Conservation (phyloP, 768 basidiomycete species). For the Xanthoconium stramineum region DNA sequence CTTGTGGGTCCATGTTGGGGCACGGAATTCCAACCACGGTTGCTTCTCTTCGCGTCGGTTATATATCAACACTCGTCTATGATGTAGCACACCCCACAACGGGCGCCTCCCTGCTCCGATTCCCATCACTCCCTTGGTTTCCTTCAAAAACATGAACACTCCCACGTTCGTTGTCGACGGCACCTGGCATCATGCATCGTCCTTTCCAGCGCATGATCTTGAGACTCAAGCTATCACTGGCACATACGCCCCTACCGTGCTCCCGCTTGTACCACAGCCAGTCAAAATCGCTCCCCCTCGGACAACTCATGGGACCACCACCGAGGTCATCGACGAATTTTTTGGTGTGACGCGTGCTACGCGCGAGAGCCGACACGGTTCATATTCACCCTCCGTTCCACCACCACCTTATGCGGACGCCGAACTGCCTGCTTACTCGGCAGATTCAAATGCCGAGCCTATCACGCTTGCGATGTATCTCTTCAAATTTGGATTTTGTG, state of each 20-base stretch:
- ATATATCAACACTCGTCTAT: background rate
- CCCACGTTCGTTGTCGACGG: constrained; percentile 9
- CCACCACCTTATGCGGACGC: constrained; percentile 31
- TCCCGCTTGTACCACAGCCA: constrained; percentile 8
- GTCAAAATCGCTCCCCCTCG: background rate
- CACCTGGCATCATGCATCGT: constrained; percentile 13
- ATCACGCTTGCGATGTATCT: constrained; percentile 45
- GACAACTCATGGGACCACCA: constrained; percentile 3
- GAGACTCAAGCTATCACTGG: constrained; percentile 19
- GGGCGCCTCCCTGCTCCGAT: background rate
- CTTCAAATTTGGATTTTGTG: constrained; percentile 50
- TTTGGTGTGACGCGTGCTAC: constrained; percentile 30
- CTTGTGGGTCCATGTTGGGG: background rate
- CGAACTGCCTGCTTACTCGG: constrained; percentile 35
- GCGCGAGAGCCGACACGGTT: constrained; percentile 33
- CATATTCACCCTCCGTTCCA: background rate
- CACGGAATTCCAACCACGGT: background rate
- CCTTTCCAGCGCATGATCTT: constrained; percentile 5
- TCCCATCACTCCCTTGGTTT: background rate
- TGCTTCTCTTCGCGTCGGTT: background rate
- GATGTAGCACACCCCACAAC: background rate
- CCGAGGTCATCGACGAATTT: constrained; percentile 25
- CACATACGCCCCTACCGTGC: background rate
- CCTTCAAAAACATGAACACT: constrained; percentile 2
- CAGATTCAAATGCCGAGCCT: constrained; percentile 32